phyloP scores from a whole-genome alignment of 2,329 filamentous ascomycete species.

The Aspergillus sergii region DNA sequence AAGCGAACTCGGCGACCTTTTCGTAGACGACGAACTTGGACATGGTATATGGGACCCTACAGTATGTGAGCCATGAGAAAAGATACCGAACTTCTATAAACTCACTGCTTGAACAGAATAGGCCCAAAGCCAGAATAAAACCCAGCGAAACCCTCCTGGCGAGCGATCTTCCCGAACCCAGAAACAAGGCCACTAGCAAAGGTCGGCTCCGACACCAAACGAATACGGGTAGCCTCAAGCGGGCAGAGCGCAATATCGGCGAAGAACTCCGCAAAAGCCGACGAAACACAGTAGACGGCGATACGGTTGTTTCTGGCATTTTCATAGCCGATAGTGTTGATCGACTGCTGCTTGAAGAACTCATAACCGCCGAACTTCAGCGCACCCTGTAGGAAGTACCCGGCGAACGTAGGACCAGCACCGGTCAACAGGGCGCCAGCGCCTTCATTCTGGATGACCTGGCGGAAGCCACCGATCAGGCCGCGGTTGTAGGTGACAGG shows the following conservation, averaged over 20 bases:
- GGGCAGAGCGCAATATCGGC: constrained; percentile 75
- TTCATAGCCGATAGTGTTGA: constrained; percentile 77
- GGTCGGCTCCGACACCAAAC: constrained; percentile 84
- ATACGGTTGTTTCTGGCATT: constrained; percentile 77
- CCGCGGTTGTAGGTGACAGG: constrained; percentile 86
- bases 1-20: constrained; percentile 78
- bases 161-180: constrained; percentile 81
- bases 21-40: constrained; percentile 94
- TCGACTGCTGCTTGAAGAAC: constrained; percentile 92
- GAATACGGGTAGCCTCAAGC: constrained; percentile 90
- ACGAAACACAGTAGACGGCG: constrained; percentile 73
- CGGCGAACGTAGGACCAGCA: constrained; percentile 80
- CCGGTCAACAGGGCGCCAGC: constrained; percentile 83
- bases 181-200: constrained; percentile 78
- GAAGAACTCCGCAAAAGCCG: constrained; percentile 65
- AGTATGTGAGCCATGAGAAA: background rate
- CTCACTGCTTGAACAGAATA: constrained; percentile 80
- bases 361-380: constrained; percentile 96
- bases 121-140: constrained; percentile 92
- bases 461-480: constrained; percentile 81
- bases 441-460: constrained; percentile 83
- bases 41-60: constrained; percentile 87
- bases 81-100: fast-evolving
- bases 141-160: constrained; percentile 78
- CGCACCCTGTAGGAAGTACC: constrained; percentile 92